Percentiles rank a stretch among this genome's conserved stretches.
Conservation (phyloP, 2,329 filamentous ascomycete genomes). For the Diaporthe sp. region DNA sequence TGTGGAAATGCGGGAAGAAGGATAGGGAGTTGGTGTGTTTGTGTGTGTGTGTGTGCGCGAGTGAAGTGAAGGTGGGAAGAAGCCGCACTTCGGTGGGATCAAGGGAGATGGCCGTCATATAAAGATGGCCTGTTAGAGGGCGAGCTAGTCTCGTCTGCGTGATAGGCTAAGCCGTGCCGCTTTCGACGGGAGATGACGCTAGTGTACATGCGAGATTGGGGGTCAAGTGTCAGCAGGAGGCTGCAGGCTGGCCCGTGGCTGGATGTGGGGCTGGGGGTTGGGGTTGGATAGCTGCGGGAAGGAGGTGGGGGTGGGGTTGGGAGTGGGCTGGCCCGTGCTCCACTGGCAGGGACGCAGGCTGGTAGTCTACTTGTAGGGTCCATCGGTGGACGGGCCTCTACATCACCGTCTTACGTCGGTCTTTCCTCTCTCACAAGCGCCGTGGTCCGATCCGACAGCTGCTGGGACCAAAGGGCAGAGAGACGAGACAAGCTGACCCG, state of each 20-base stretch:
- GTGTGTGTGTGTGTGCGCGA: neutral
- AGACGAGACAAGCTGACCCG: neutral
- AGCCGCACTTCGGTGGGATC: neutral
- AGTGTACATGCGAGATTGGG: too few species aligned
- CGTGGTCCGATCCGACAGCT: conserved; percentile 38
- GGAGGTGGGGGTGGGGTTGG: neutral
- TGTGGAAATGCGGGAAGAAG: too few species aligned
- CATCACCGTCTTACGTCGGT: conserved; percentile 34
- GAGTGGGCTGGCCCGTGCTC: conserved; percentile 3
- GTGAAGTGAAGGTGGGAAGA: neutral
- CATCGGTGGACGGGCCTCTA: conserved; percentile 36
- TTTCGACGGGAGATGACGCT: conserved; percentile 13
- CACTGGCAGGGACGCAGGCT: too few species aligned
- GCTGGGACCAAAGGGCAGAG: neutral
- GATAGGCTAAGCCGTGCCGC: conserved; percentile 3
- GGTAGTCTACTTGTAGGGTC: neutral
- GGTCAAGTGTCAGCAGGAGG: neutral
- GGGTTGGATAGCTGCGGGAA: neutral
- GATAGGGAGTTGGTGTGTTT: neutral
- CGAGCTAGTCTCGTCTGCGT: neutral
- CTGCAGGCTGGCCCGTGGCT: neutral
- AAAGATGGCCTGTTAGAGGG: conserved; percentile 5
- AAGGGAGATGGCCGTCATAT: conserved; percentile 12
- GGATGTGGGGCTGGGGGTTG: conserved; percentile 12
- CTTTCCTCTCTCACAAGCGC: conserved; percentile 38